Base-by-base conservation (phyloP, 768 basidiomycete species). In the Auricularia cornea region DNA sequence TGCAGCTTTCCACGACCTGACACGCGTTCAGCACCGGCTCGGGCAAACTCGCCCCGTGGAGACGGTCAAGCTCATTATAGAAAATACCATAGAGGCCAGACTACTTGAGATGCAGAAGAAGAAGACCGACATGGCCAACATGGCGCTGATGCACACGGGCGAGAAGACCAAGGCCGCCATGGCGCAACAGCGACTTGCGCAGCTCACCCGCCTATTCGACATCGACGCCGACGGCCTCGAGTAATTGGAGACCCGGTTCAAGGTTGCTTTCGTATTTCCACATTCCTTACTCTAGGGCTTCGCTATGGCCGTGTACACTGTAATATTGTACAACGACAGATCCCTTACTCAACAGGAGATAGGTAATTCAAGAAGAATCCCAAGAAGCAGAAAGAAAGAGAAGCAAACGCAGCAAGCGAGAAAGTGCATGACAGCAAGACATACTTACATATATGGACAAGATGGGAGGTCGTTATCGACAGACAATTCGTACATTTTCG, bases 21-120 rank as follows among this genome's bases (percentile, higher is more conserved):
- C 28, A 35, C 64, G 65, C 32, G 3, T 66, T 59, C 70, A 96
- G 92, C 97, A 99, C 74, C 95, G 97, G 60, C 81, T 99, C 52
- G 97, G 97, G 28, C 97, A 98, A 73, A 95, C 89, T 1, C 83
- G 86, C 62, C 91, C 93, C 1, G 97, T 99, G 16, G 88, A 88
- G 16, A 94, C 94, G 0, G 81, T 96, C 70, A 97, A 95, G 73
- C 82, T 95, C 63, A 93, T 99, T 71, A 97, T 98, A 68, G 87
- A 92, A 72, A 87, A 94, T 69, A 89, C 93, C 31, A 97, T 99
- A 73, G 97, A 99, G 76, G 89, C 86, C 62, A 87, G 89, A 62
- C 82, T 99, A 69, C 81, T 98, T 59, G 89, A 94, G 75, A 93
- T 98, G 6, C 96, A 99, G 77, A 83, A 81, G 75, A 93, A 94